Evolutionary conservation across 495 filamentous ascomycete genomes (phyloP), one percentile per base, ranked within the genome.

Genomic region (Baudoinia panamericana): DNA sequence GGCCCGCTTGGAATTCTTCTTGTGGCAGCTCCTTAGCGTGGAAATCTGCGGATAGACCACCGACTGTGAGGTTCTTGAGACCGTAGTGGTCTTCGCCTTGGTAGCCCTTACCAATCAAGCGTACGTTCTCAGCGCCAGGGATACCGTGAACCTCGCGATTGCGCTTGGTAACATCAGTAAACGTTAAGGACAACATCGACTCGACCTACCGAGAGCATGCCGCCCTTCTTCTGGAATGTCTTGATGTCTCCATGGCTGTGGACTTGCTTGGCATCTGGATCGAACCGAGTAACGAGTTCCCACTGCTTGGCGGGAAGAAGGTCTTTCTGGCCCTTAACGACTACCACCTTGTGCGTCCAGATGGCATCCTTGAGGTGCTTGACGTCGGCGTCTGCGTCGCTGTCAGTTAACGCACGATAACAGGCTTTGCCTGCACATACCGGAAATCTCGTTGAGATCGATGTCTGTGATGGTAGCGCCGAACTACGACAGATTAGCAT

Each of bases 31-130:
- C 51, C 8, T 50, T 40, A 4, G 40, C 42, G 30, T 66, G 62
- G 41, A 54, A 63, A 37, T 63, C 59, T 22, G 62, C 53, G 12
- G 55, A 57, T 4, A 59, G 54, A 23, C 61, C 57, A 4, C 38
- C 38, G 5, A 60, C 48, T 29, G 48, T 59, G 36, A 51, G 54
- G 39, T 60, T 53, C 38, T 63, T 62, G 45, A 64, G 50, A 21
- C 63, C 63, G 32, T 54, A 63, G 39, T 64, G 60, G 32, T 64
- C 59, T 29, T 55, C 55, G 0, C 63, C 63, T 49, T 64, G 62
- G 44, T 57, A 66, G 8, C 62, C 62, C 33, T 63, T 62, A 18
- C 60, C 63, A 25, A 66, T 61, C 6, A 66, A 46, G 19, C 62
- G 56, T 17, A 66, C 59, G 19, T 63, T 60, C 31, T 62, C 60